Percentiles rank a stretch among this genome's conserved stretches.
These are phyloP conservation scores for Lipomyces orientalis DNA, from an alignment of 805 yeast species.

Conservation along the genomic window DNA sequence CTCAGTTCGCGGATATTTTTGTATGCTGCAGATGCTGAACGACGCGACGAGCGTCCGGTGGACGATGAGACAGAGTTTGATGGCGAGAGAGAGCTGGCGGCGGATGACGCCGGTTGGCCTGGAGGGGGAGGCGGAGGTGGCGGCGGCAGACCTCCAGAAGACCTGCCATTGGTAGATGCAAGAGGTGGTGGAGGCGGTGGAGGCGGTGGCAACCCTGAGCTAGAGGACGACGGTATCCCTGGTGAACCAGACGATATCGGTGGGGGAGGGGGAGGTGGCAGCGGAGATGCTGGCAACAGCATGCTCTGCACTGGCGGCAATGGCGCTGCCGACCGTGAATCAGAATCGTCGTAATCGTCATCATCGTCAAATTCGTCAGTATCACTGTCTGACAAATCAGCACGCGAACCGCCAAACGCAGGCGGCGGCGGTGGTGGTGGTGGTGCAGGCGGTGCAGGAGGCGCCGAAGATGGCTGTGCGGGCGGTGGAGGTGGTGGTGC, in stretches of 20 bases:
- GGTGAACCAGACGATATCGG: constrained; percentile 36
- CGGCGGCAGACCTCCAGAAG: constrained; percentile 32
- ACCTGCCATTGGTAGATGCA: constrained; percentile 21
- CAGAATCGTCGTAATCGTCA: constrained; percentile 37
- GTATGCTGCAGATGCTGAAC: constrained; percentile 35
- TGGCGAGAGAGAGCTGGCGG: constrained; percentile 16
- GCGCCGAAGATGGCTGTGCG: constrained; percentile 33
- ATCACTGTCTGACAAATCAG: constrained; percentile 16
- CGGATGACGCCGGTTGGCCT: constrained; percentile 2
- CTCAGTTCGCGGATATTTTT: constrained; percentile 63
- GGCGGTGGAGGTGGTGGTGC: constrained; percentile 46
- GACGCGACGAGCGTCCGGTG: constrained; percentile 6
- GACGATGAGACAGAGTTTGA: constrained; percentile 18
- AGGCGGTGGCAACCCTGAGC: constrained; percentile 14
- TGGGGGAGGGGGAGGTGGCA: constrained; percentile 46
- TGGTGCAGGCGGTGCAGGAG: constrained; percentile 45
- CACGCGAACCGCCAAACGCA: constrained; percentile 18
- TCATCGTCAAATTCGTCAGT: background rate
- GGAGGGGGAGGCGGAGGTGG: constrained; percentile 45
- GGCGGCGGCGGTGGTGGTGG: constrained; percentile 45
- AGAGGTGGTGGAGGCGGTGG: constrained; percentile 28
- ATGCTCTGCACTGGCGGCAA: constrained; percentile 24
- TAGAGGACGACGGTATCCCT: background rate
- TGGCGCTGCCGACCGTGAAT: constrained; percentile 45
- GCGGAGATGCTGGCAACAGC: constrained; percentile 24